Evolutionary conservation across 768 basidiomycete species (phyloP), one percentile per base, ranked within the genome.

Genomic region (Auricularia cornea): DNA sequence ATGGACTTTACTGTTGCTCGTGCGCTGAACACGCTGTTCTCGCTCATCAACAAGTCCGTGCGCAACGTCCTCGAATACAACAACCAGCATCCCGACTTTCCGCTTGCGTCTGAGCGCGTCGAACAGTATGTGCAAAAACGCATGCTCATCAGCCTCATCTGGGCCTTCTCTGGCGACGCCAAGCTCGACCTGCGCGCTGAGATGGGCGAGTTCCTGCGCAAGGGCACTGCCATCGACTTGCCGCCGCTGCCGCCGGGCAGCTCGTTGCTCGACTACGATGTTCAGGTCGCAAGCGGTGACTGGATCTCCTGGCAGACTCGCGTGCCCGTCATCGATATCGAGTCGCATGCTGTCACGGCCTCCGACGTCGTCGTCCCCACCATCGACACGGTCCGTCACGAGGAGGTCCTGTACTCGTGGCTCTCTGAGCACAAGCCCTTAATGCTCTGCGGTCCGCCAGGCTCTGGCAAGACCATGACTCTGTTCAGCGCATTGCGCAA

Each of bases 391-490:
- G 90, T 98, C 29, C 92, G 97, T 52, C 97, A 99, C 73, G 97
- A 99, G 73, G 96, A 98, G 72, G 94, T 99, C 28, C 79, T 99
- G 5, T 98, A 99, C 73, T 98, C 96, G 0, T 98, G 97, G 97
- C 80, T 99, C 5, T 94, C 94, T 2, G 97, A 98, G 73, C 97
- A 98, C 76, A 98, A 98, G 70, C 97, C 97, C 23, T 83, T 99
- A 62, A 91, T 99, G 85, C 83, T 99, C 29, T 99, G 95, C 72
- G 97, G 97, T 56, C 97, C 97, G 70, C 97, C 97, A n/a, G 97
- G 97, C 71, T 98, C 97, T 26, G 97, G 97, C 28, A 99, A 99
- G 79, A 99, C 97, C 6, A 99, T 99, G 97, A 98, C 97, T 0
- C 80, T 99, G 23, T 98, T 99, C 78, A 97, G 94, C 68, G 97